Conservation (phyloP, 2,329 filamentous ascomycete genomes). For the Curvularia sp. region DNA sequence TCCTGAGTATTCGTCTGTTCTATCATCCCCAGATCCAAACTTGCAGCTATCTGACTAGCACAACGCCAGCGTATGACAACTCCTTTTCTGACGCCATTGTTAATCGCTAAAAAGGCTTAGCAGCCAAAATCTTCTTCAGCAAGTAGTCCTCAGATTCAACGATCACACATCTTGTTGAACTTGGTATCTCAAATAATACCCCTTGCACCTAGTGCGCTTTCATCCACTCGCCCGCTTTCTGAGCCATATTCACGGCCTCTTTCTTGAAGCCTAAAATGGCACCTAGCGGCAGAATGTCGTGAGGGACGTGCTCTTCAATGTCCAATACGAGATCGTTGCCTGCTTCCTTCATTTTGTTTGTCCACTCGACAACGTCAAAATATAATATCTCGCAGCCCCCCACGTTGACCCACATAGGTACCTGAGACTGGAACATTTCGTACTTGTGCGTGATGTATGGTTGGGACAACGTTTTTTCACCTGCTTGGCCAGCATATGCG, state of each 20-base stretch:
- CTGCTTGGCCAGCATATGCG: constrained; percentile 42
- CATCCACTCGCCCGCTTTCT: constrained; percentile 52
- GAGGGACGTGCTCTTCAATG: constrained; percentile 52
- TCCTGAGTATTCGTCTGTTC: background rate
- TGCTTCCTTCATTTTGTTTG: constrained; percentile 47
- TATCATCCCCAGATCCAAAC: background rate
- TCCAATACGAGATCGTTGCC: constrained; percentile 55
- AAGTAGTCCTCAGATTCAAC: background rate
- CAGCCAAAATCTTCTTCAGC: background rate
- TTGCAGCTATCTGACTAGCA: background rate
- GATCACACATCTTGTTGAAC: background rate
- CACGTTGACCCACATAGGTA: constrained; percentile 54
- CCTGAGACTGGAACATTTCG: constrained; percentile 50
- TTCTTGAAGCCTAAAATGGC: constrained; percentile 54
- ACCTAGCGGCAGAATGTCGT: constrained; percentile 58
- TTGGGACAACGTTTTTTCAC: constrained; percentile 15
- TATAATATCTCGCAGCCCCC: constrained; percentile 55
- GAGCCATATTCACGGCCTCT: constrained; percentile 44
- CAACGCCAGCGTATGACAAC: too few relatives aligned
- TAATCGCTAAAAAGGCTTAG: background rate
- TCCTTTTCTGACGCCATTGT: background rate
- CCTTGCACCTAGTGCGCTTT: background rate
- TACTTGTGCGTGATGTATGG: constrained; percentile 53
- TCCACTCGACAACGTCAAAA: constrained; percentile 51
- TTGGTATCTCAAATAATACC: too few relatives aligned